These are phyloP conservation scores for Spinacia oleracea DNA, from an alignment of 179 eudicot species.

Conservation along the genomic window DNA sequence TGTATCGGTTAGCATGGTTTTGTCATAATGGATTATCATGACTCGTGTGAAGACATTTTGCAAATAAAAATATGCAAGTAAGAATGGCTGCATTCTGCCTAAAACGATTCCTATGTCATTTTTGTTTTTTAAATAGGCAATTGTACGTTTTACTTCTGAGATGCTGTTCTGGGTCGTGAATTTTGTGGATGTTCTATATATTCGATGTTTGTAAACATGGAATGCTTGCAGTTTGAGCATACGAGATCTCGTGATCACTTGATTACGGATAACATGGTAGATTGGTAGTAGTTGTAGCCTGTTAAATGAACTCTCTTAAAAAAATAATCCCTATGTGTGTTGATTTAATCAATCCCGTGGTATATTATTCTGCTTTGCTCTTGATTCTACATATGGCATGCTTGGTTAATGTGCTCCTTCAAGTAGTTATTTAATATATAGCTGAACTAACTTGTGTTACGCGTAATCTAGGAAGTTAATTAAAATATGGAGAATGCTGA, in stretches of 20 bases:
- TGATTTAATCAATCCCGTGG: neutral
- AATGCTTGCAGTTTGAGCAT: constrained; percentile 10
- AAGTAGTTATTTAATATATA: neutral
- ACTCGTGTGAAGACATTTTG: constrained; percentile 14
- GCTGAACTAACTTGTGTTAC: constrained; percentile 2
- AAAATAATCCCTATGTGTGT: neutral
- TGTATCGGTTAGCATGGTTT: constrained; percentile 18
- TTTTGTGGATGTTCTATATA: constrained; percentile 12
- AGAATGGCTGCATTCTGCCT: constrained; percentile 21
- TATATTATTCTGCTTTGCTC: constrained; percentile 3
- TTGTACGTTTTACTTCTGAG: neutral
- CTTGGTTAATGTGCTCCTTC: constrained; percentile 2
- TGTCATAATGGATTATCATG: constrained; percentile 23
- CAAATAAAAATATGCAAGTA: constrained; percentile 19
- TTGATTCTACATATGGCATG: constrained; percentile 9
- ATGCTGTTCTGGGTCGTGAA: constrained; percentile 4
- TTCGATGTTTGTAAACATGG: neutral
- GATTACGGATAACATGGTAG: neutral
- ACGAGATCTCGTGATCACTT: neutral
- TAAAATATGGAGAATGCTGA: neutral
- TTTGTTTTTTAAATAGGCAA: neutral
- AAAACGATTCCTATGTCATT: constrained; percentile 27
- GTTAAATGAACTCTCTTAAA: neutral
- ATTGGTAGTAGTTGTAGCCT: too few relatives aligned
- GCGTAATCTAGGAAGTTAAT: neutral